A percentile compares a stretch with the other conserved stretches of the same genome.
These are phyloP conservation scores for Phialophora verrucosa DNA, from an alignment of 2,329 filamentous ascomycete species.

Conservation along the genomic window DNA sequence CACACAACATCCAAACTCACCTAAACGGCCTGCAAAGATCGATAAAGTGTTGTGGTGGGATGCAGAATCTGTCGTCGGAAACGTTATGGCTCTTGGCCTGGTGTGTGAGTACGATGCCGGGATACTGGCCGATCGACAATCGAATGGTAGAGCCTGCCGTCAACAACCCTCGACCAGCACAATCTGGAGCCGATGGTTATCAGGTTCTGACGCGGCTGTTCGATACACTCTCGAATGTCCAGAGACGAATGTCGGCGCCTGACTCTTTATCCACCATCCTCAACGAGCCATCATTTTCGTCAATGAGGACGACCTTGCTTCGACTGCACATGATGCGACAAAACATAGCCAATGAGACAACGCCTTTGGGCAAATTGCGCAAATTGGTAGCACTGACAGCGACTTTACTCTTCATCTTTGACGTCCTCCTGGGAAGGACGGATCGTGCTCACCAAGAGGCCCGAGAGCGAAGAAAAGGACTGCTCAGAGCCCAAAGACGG, in stretches of 20 bases:
- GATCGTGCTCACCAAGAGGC: conserved; percentile 8
- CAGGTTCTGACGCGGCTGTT: conserved; percentile 15
- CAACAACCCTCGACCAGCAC: background rate
- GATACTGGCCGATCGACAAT: conserved; percentile 24
- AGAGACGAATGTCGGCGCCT: conserved; percentile 6
- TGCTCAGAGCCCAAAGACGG: conserved; percentile 20
- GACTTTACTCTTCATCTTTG: conserved; percentile 23
- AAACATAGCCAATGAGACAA: background rate
- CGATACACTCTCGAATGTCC: conserved; percentile 20
- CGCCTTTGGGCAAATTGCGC: conserved; percentile 13
- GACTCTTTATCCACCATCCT: conserved; percentile 14
- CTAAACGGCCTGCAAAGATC: conserved; percentile 21
- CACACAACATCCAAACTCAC: conserved; percentile 22
- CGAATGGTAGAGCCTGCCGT: conserved; percentile 11
- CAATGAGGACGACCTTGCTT: conserved; percentile 12
- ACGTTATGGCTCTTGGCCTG: conserved; percentile 25
- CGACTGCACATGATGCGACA: conserved; percentile 11
- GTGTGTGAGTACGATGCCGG: conserved; percentile 25
- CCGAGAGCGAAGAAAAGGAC: conserved; percentile 4
- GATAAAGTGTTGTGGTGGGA: conserved; percentile 16
- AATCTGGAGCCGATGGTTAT: background rate
- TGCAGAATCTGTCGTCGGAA: conserved; percentile 18
- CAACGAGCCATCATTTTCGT: conserved; percentile 18
- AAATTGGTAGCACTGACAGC: conserved; percentile 16
- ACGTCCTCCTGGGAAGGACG: conserved; percentile 19